Conservation (phyloP, 371 early-diverging fungal species). For the Haplosporangium sp. region DNA sequence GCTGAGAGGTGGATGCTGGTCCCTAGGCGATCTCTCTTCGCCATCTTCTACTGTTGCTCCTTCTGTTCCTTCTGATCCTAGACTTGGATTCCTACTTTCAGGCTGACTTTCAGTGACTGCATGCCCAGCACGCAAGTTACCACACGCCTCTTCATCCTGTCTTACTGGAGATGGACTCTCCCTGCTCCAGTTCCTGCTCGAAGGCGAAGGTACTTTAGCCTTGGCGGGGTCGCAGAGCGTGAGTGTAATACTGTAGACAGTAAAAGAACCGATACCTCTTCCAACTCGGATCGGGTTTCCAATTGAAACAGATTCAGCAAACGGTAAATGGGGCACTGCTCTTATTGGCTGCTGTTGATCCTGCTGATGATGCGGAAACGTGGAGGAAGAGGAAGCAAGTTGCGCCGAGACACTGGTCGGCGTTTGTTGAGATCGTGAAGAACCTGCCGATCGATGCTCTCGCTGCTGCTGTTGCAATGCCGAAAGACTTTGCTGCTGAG, state of each 20-base stretch:
- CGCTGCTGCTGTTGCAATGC: conserved; percentile 9
- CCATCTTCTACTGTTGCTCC: not conserved
- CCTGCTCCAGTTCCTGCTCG: conserved; percentile 1
- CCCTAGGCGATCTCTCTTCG: not conserved
- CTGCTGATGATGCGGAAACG: not conserved
- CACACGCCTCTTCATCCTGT: not conserved
- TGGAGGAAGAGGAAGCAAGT: not conserved
- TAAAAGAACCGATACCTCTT: conserved; percentile 44
- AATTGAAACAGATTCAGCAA: conserved; percentile 41
- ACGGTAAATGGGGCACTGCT: conserved; percentile 36
- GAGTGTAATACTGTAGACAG: conserved; percentile 34
- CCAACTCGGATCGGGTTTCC: conserved; percentile 43
- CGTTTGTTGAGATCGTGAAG: not conserved
- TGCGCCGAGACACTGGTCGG: too few relatives aligned
- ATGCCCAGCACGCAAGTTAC: conserved; percentile 16
- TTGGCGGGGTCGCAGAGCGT: conserved; percentile 33
- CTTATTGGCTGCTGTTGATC: conserved; percentile 6
- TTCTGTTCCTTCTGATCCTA: not conserved
- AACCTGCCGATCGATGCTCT: not conserved
- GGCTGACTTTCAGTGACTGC: not conserved
- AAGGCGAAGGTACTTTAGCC: not conserved
- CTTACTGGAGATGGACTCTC: not conserved
- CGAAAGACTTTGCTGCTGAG: conserved; percentile 1
- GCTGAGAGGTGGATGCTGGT: not conserved
- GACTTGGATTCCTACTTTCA: not conserved